These are phyloP conservation scores for Ceratonia siliqua DNA, from an alignment of 306 rosid species.

Conservation along the genomic window DNA sequence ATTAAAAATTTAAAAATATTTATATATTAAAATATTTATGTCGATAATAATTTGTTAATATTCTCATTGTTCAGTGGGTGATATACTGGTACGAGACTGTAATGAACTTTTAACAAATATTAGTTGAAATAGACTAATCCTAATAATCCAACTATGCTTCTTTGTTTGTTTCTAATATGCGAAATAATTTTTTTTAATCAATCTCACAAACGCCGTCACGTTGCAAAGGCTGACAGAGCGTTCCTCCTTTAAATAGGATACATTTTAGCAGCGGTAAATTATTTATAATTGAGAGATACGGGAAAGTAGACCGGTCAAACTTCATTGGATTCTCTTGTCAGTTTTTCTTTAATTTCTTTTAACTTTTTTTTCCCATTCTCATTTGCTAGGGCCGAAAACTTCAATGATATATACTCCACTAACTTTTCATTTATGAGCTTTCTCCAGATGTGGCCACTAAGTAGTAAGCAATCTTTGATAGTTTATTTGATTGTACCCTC, in stretches of 20 bases:
- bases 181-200: neutral
- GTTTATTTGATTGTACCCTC: neutral
- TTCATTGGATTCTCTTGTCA: slow-evolving; percentile 42
- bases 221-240: neutral
- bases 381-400: neutral
- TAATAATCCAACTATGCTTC: neutral
- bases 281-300: slow-evolving; percentile 19
- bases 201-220: neutral
- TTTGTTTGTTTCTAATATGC: neutral
- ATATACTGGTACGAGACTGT: neutral
- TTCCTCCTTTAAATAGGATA: neutral
- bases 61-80: too few relatives aligned
- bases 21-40: too few relatives aligned
- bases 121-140: too few relatives aligned
- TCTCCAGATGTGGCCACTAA: neutral
- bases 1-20: too few relatives aligned
- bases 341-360: neutral
- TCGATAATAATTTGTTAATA: too few relatives aligned
- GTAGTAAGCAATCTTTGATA: neutral
- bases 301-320: slow-evolving; percentile 42
- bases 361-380: neutral
- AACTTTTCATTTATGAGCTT: too few relatives aligned
- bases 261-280: neutral
- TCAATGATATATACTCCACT: too few relatives aligned
- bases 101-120: too few relatives aligned